Conservation (phyloP, 768 basidiomycete species). For the Tricholoma saponaceum region DNA sequence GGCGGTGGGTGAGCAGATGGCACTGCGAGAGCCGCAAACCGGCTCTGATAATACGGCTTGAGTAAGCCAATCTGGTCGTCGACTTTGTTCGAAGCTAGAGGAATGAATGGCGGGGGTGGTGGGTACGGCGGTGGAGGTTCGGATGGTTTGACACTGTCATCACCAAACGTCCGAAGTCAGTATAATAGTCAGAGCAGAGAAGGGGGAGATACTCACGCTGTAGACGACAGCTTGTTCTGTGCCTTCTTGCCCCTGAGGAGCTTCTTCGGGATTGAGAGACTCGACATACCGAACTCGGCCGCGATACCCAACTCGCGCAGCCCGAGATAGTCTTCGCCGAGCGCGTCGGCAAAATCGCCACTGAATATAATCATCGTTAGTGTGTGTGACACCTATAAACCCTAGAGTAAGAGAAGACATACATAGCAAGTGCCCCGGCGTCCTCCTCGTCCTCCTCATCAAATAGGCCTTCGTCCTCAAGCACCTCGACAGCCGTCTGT, state of each 20-base stretch:
- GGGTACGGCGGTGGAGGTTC: constrained; percentile 84
- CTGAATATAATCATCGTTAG: constrained; percentile 28
- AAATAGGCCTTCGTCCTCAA: constrained; percentile 63
- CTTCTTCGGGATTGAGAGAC: constrained; percentile 72
- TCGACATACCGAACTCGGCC: constrained; percentile 75
- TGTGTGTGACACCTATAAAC: neutral
- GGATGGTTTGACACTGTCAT: constrained; percentile 53
- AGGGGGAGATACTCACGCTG: constrained; percentile 41
- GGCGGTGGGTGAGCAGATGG: constrained; percentile 17
- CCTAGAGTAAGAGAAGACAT: constrained; percentile 2
- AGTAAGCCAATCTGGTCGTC: constrained; percentile 86
- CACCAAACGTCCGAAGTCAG: neutral
- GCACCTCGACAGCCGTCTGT: constrained; percentile 43
- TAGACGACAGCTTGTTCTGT: constrained; percentile 31
- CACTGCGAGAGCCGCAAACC: constrained; percentile 42
- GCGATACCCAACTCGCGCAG: constrained; percentile 86
- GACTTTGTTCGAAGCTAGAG: constrained; percentile 59
- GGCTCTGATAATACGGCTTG: constrained; percentile 63
- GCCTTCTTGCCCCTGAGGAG: constrained; percentile 66
- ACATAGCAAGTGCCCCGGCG: constrained; percentile 63
- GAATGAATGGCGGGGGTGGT: constrained; percentile 77
- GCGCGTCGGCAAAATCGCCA: constrained; percentile 82
- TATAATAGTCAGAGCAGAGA: neutral
- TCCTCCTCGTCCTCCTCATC: constrained; percentile 53
- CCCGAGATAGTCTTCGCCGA: constrained; percentile 93